These are phyloP conservation scores for Euphorbia schlechtendalii DNA, from an alignment of 441 rosid species.

Conservation along the genomic window DNA sequence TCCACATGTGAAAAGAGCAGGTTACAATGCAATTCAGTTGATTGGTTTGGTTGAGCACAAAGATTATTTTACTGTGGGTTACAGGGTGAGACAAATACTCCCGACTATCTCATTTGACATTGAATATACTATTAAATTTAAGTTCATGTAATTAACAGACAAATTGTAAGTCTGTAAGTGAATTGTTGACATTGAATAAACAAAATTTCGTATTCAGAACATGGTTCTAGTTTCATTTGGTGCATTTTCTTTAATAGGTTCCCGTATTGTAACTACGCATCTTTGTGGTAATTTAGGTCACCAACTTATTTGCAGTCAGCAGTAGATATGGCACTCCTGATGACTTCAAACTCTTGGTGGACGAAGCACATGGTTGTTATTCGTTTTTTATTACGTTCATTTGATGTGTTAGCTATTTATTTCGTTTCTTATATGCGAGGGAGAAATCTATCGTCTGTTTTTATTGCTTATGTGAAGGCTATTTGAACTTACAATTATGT, in stretches of 20 bases:
- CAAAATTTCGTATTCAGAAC: background rate
- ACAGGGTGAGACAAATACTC: slow-evolving; percentile 57
- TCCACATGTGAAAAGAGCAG: slow-evolving; percentile 82
- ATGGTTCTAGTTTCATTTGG: background rate
- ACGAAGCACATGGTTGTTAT: slow-evolving; percentile 86
- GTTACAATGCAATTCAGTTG: slow-evolving; percentile 90
- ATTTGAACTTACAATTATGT: slow-evolving; percentile 1
- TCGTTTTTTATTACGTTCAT: slow-evolving; percentile 15
- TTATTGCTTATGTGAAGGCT: slow-evolving; percentile 1
- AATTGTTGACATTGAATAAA: too few relatives aligned
- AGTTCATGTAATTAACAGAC: background rate
- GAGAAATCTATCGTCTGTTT: background rate
- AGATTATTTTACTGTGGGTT: slow-evolving; percentile 88
- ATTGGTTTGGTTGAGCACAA: slow-evolving; percentile 91
- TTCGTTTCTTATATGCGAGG: background rate
- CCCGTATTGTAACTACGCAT: slow-evolving; percentile 14
- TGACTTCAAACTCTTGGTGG: slow-evolving; percentile 87
- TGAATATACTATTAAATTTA: background rate
- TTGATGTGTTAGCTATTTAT: slow-evolving; percentile 3
- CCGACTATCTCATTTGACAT: slow-evolving; percentile 6
- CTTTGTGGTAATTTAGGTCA: slow-evolving; percentile 55
- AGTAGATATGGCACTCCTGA: slow-evolving; percentile 95
- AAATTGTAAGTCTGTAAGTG: background rate
- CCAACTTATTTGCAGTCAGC: slow-evolving; percentile 83
- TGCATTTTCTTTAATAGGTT: slow-evolving; percentile 3